Evolutionary conservation across 1,284 basidiomycete genomes (phyloP).

Genomic region (Athelia psychrophila): DNA sequence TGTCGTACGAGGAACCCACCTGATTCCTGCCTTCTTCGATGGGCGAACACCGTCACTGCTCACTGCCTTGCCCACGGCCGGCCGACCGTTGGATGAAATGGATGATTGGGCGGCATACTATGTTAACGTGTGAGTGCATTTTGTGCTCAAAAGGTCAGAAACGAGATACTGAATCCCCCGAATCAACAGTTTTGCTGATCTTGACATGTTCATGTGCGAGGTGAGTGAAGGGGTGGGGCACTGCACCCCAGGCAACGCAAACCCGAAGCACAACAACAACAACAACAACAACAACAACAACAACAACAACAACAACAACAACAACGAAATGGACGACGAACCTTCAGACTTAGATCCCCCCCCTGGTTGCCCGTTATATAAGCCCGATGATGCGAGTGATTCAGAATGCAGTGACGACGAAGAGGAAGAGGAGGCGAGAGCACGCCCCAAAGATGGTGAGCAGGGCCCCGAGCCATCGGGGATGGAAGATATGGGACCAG

Average conservation of each 20-base stretch:
- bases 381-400: too few species aligned
- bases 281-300: too few species aligned
- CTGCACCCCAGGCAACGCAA: background rate
- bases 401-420: too few species aligned
- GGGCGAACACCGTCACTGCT: constrained; percentile 12
- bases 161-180: constrained; percentile 2
- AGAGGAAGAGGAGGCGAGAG: too few species aligned
- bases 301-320: too few species aligned
- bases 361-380: too few species aligned
- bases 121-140: constrained; percentile 15
- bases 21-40: constrained; percentile 18
- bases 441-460: too few species aligned
- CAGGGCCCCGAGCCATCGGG: too few species aligned
- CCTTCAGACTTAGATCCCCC: too few species aligned
- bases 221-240: constrained; percentile 7
- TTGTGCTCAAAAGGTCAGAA: background rate
- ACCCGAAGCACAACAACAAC: constrained; percentile 5
- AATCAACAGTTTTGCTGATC: constrained; percentile 9
- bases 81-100: background rate
- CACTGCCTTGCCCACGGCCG: background rate
- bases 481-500: background rate
- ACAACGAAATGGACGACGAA: constrained; percentile 2
- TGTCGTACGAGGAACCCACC: constrained; percentile 9
- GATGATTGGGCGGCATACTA: constrained; percentile 13
- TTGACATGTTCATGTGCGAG: constrained; percentile 12